Evolutionary conservation across 805 yeast species (phyloP).

Genomic region (Candida hungchunana): DNA sequence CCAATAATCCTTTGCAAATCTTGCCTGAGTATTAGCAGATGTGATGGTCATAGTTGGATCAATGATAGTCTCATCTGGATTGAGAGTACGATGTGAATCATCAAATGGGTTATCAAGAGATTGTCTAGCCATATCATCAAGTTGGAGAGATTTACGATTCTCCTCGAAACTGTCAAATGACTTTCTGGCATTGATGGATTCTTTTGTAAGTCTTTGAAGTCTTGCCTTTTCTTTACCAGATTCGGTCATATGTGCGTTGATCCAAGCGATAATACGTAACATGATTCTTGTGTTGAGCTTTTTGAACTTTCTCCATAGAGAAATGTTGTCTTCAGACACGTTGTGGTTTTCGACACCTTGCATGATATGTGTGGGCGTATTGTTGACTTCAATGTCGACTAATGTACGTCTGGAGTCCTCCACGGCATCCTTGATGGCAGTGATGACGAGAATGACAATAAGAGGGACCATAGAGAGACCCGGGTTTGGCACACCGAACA

Average conservation of each 20-base stretch:
- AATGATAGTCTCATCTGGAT: constrained; percentile 46
- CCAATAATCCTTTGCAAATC: constrained; percentile 50
- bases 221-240: constrained; percentile 34
- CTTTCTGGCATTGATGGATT: constrained; percentile 28
- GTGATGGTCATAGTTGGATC: constrained; percentile 55
- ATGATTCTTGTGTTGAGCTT: constrained; percentile 39
- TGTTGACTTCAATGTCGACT: constrained; percentile 69
- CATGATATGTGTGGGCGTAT: constrained; percentile 63
- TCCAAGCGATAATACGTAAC: constrained; percentile 9
- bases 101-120: constrained; percentile 26
- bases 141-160: constrained; percentile 26
- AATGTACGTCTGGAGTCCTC: constrained; percentile 76
- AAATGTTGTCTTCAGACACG: constrained; percentile 57
- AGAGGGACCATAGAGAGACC: constrained; percentile 74
- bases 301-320: constrained; percentile 67
- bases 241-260: constrained; percentile 25
- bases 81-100: constrained; percentile 26
- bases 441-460: constrained; percentile 68
- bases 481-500: constrained; percentile 80
- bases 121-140: constrained; percentile 25
- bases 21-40: constrained; percentile 42
- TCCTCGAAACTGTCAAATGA: constrained; percentile 37
- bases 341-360: constrained; percentile 53
- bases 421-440: constrained; percentile 75
- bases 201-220: constrained; percentile 24